These are phyloP conservation scores for Lactifluus pinguis DNA, from an alignment of 768 basidiomycete genomes.

Conservation along the genomic window DNA sequence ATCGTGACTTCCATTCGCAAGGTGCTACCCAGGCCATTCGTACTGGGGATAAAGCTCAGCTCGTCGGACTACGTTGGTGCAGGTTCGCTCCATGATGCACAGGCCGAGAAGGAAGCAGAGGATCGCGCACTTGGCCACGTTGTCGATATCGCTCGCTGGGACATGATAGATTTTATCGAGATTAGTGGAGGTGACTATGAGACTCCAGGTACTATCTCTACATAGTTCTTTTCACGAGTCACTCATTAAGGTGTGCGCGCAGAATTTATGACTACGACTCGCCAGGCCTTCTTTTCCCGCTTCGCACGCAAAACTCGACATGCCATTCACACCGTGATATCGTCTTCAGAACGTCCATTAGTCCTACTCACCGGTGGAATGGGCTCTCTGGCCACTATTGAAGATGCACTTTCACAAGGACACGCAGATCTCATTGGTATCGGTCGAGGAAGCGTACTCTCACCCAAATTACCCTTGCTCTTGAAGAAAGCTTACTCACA, in stretches of 20 bases:
- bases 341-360: conserved; percentile 36
- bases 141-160: conserved; percentile 51
- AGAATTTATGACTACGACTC: conserved; percentile 31
- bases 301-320: conserved; percentile 53
- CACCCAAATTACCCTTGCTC: conserved; percentile 48
- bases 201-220: conserved; percentile 44
- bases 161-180: conserved; percentile 72
- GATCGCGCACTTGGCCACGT: conserved; percentile 52
- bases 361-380: conserved; percentile 80
- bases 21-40: conserved; percentile 46
- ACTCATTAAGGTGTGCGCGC: background rate
- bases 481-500: conserved; percentile 15
- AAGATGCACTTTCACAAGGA: conserved; percentile 38
- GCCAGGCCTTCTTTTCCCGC: conserved; percentile 65
- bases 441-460: conserved; percentile 54
- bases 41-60: conserved; percentile 74
- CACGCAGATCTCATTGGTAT: conserved; percentile 74
- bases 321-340: conserved; percentile 30
- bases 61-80: conserved; percentile 58
- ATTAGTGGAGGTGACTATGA: conserved; percentile 86
- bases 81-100: conserved; percentile 18
- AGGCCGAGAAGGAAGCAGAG: conserved; percentile 27
- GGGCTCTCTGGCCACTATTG: conserved; percentile 46
- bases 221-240: background rate
- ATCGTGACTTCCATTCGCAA: conserved; percentile 50